Percentiles rank a stretch among this genome's conserved stretches.
Evolutionary conservation across 805 yeast species (phyloP).

Genomic region (Kockiozyma suomiensis): DNA sequence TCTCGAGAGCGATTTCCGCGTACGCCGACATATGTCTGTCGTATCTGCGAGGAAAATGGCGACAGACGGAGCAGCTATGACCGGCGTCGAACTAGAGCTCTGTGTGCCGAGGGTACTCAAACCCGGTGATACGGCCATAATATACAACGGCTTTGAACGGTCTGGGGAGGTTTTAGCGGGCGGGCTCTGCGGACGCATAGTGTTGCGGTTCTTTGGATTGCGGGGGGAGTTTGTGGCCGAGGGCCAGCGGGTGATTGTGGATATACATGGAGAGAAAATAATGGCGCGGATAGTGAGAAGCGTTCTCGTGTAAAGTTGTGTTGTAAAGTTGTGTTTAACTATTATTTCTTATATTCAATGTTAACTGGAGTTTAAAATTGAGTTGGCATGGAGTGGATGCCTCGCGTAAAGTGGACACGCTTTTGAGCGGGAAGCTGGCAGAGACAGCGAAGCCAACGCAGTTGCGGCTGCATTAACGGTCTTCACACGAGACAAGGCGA

Average conservation of each 20-base stretch:
- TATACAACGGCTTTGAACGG: constrained; percentile 26
- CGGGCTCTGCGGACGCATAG: not conserved
- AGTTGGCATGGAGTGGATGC: too few species aligned
- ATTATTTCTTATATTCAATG: not conserved
- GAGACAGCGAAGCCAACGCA: too few species aligned
- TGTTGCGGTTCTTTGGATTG: constrained; percentile 16
- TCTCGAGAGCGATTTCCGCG: constrained; percentile 8
- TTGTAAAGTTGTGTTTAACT: not conserved
- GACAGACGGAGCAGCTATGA: not conserved
- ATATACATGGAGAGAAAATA: constrained; percentile 9
- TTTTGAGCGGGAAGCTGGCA: too few species aligned
- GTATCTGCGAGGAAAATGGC: not conserved
- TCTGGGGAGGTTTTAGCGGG: constrained; percentile 12
- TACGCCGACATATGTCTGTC: constrained; percentile 21
- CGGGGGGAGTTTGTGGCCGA: constrained; percentile 18
- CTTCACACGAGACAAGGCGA: too few species aligned
- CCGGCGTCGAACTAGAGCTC: constrained; percentile 10
- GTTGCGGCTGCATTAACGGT: too few species aligned
- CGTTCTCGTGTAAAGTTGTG: not conserved
- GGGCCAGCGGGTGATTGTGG: constrained; percentile 23
- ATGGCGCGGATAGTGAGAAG: constrained; percentile 11
- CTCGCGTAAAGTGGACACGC: too few species aligned
- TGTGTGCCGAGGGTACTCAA: not conserved
- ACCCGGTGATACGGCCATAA: constrained; percentile 16
- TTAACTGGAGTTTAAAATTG: too few species aligned